Evolutionary conservation across 73 alveolate genomes (phyloP).

Genomic region (Uronychia setigera): DNA sequence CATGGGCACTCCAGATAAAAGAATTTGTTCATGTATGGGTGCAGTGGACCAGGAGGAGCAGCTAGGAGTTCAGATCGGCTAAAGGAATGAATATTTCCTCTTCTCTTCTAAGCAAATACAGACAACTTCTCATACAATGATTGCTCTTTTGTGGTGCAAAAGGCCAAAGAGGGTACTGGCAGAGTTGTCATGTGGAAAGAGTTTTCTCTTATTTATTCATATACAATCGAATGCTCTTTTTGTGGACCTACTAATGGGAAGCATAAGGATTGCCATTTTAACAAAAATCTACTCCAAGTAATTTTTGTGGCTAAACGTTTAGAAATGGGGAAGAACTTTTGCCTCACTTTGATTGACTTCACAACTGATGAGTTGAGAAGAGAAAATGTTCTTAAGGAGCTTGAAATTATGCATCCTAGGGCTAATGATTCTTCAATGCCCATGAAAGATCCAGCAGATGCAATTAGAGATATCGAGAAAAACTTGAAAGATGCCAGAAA

Average conservation of each 20-base stretch:
- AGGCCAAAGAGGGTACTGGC: constrained; percentile 43
- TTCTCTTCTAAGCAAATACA: constrained; percentile 2
- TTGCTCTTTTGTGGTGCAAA: constrained; percentile 36
- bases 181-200: constrained; percentile 56
- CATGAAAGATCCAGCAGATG: not conserved
- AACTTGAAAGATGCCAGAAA: not conserved
- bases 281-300: constrained; percentile 9
- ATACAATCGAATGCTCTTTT: constrained; percentile 28
- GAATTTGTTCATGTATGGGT: constrained; percentile 75
- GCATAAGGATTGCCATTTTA: constrained; percentile 29
- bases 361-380: not conserved
- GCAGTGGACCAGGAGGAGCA: constrained; percentile 27
- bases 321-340: constrained; percentile 31
- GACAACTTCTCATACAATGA: constrained; percentile 38
- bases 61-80: constrained; percentile 23
- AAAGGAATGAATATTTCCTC: constrained; percentile 37
- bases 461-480: not conserved
- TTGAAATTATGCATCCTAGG: not conserved
- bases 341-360: constrained; percentile 27
- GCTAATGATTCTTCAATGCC: not conserved
- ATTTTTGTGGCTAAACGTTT: not conserved
- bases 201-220: constrained; percentile 11
- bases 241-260: constrained; percentile 40
- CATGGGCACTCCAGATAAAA: constrained; percentile 81
- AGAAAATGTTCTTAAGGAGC: not conserved